Base-by-base conservation (phyloP, 1,284 basidiomycete genomes). In the Boletus semigastroideus region DNA sequence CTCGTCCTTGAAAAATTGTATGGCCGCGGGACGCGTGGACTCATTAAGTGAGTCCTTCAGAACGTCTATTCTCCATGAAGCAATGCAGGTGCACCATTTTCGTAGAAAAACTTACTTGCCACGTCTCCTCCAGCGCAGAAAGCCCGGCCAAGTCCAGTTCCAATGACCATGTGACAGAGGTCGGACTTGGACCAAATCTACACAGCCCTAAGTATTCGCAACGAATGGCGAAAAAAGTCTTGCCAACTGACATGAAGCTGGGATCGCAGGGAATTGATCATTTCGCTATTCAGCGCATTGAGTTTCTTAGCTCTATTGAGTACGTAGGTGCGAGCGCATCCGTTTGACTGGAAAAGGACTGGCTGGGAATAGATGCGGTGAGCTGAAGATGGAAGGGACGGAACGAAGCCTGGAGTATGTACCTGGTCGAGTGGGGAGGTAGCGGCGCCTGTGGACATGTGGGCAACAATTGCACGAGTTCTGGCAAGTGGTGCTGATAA, bases 101-200 rank as follows among this genome's bases (percentile, higher is more conserved):
- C 7, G 27, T 30, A 43, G 44, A 42, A 46, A 37, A 42, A 78
- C 85, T 65, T 66, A 92, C 92, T 75, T 57, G 84, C 84, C 49
- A 99, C 91, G 70, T 99, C 97, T 49, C 96, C 96, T 20, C 96
- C 97, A 6, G 93, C 90, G 68, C 95, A 99, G 66, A 98, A 98
- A 12, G 90, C 92, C 53, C 86, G 78, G 12, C 90, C 92, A 27
- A 77, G 75, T 19, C 93, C 91, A 39, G 80, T 82, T 22, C 90
- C 90, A 48, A 95, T 81, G 55, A 98, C 82, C 27, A 92, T 78
- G 56, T 83, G 81, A 61, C 85, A 86, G 9, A 91, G 76, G 43
- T 88, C 81, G 28, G 90, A 87, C 36, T 79, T 72, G 58, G 82
- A 79, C 91, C 92, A 95, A 76, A 86, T 83, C 93, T 95, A 65